Conservation (phyloP, 176 grass and related monocot species). For the Secale cereale region DNA sequence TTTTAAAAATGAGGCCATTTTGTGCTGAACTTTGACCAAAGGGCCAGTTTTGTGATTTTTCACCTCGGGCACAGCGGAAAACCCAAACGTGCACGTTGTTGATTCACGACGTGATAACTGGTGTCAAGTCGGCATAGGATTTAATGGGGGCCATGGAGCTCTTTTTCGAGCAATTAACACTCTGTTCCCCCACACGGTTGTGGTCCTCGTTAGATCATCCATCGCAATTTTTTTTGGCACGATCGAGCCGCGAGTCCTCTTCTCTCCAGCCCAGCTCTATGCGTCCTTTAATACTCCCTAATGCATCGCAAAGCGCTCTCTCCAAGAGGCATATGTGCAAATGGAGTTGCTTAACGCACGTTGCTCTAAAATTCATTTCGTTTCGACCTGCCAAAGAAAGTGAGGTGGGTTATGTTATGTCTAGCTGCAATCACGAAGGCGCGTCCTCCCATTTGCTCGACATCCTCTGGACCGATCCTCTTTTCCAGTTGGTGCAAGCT, state of each 20-base stretch:
- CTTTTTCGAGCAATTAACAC: conserved; percentile 3
- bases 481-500: neutral
- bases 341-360: neutral
- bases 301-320: neutral
- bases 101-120: neutral
- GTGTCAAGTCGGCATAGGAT: neutral
- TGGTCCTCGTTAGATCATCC: neutral
- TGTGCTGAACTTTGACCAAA: too few species aligned
- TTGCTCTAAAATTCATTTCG: neutral
- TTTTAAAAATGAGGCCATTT: too few species aligned
- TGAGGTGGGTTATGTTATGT: neutral
- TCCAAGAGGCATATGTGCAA: neutral
- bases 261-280: neutral
- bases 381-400: neutral
- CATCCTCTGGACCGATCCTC: neutral
- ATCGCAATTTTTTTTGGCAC: neutral
- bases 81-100: conserved; percentile 19
- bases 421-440: neutral
- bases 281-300: neutral
- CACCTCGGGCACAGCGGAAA: neutral
- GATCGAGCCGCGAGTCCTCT: neutral
- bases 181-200: neutral
- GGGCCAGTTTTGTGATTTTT: too few species aligned
- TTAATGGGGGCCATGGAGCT: conserved; percentile 18
- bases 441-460: neutral